A percentile compares a stretch with the other conserved stretches of the same genome.
phyloP scores from a whole-genome alignment of 2,329 filamentous ascomycete genomes.

The Fusarium kyushuense region DNA sequence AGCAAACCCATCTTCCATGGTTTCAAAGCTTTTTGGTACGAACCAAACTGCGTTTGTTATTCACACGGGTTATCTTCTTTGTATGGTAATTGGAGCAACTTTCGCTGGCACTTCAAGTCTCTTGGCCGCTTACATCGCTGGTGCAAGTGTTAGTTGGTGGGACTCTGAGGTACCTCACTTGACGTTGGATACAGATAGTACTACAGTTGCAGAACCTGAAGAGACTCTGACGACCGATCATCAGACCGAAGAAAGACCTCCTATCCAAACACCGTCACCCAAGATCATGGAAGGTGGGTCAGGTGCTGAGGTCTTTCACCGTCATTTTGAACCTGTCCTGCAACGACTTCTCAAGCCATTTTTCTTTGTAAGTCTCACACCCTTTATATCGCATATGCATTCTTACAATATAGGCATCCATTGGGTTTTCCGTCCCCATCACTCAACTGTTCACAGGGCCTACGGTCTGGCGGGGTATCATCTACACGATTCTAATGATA shows the following conservation, averaged over 20 bases:
- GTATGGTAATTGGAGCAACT: slow-evolving; percentile 61
- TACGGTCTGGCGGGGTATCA: slow-evolving; percentile 77
- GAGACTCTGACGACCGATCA: not conserved
- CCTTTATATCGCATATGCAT: rapidly evolving
- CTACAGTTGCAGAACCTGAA: not conserved
- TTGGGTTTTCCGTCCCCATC: slow-evolving; percentile 84
- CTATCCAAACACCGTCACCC: not conserved
- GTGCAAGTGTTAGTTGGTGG: slow-evolving; percentile 71
- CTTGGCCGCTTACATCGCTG: slow-evolving; percentile 73
- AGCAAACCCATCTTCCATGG: slow-evolving; percentile 27
- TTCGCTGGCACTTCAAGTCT: slow-evolving; percentile 74
- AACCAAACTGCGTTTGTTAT: slow-evolving; percentile 56
- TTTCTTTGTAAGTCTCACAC: slow-evolving; percentile 71
- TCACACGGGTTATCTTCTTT: slow-evolving; percentile 64
- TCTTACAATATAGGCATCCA: slow-evolving; percentile 59
- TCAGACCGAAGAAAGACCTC: not conserved
- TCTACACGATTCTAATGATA: slow-evolving; percentile 79
- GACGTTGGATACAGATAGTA: not conserved
- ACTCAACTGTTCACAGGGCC: slow-evolving; percentile 72
- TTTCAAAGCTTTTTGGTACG: slow-evolving; percentile 46
- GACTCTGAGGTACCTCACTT: slow-evolving; percentile 54
- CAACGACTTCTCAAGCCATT: slow-evolving; percentile 73
- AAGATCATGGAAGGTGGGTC: slow-evolving; percentile 1
- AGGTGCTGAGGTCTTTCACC: slow-evolving; percentile 25
- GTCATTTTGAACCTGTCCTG: slow-evolving; percentile 54